These are phyloP conservation scores for Isoetes engelmannii DNA, from an alignment of 83 land plant genomes.

Conservation along the genomic window DNA sequence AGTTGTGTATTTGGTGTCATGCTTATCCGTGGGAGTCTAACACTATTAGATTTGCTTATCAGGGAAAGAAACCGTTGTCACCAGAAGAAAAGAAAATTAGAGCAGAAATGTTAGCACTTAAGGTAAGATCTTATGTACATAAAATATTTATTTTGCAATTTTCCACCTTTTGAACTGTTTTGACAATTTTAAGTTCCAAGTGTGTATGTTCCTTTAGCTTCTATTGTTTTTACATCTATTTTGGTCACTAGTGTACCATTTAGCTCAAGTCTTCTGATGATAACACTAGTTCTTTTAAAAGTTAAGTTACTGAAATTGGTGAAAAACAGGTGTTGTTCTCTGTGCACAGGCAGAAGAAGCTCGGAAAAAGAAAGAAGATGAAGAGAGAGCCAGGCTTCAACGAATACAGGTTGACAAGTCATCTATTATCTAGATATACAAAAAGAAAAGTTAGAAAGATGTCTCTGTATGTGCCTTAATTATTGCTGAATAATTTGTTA, in stretches of 20 bases:
- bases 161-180: not conserved
- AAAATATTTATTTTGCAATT: not conserved
- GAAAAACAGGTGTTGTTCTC: not conserved
- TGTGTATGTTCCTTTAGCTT: not conserved
- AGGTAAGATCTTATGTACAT: not conserved
- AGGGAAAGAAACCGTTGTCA: not conserved
- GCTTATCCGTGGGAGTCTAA: too few relatives aligned
- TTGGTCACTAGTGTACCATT: not conserved
- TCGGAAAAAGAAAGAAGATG: slow-evolving; percentile 12
- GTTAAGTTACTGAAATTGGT: slow-evolving; percentile 1
- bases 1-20: too few relatives aligned
- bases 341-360: slow-evolving; percentile 20
- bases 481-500: not conserved
- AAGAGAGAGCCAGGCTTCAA: not conserved
- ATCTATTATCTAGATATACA: not conserved
- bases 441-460: not conserved
- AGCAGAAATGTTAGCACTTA: slow-evolving; percentile 17
- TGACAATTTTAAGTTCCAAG: not conserved
- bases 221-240: not conserved
- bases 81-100: slow-evolving; percentile 17
- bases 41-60: not conserved
- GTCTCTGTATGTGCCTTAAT: not conserved
- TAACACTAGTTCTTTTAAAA: not conserved
- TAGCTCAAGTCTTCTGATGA: slow-evolving; percentile 7
- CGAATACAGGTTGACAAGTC: slow-evolving; percentile 7